Base-by-base conservation (phyloP, 352 stramenopile species). In the Globisporangium carolinianum region DNA sequence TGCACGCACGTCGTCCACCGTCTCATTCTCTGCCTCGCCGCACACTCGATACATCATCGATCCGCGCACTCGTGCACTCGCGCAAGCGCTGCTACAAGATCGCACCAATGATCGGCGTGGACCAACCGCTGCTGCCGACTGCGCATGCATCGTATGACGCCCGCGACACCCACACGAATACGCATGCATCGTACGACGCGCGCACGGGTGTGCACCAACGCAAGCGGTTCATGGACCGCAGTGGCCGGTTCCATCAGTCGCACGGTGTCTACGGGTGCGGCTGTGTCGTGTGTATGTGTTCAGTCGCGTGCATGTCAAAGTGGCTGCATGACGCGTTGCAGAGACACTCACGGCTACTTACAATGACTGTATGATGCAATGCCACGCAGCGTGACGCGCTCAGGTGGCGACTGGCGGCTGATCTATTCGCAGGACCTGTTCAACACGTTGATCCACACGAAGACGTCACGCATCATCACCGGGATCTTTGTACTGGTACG, bases 391-490 rank as follows among this genome's bases (percentile, higher is more conserved):
- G 54, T 65, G 87, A 72, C 53, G 52, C 80, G 84, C 39, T 79
- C 75, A 46, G 82, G 84, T 7, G 84, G 84, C 12, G 76, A 94
- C 52, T 94, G 84, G 84, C 78, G 82, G 17, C 71, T 77, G 61
- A 87, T 91, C 62, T 94, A 94, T 71, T 89, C 71, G 63, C 73
- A 94, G 35, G 84, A 94, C 60, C 67, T 86, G 37, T 94, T 92
- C 75, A 84, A 94, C 68, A 92, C 85, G 46, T 69, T 94, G 35
- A 89, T 94, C 63, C 89, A 94, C 71, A 94, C 85, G 42, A 75
- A 77, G 63, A 92, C 85, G 35, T 89, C 76, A 54, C 75, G 77
- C 51, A 91, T 94, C 50, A 71, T 92, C 56, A 77, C 69, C 53
- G 84, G 82, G 36, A 87, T 94, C 60, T 91, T 92, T 63, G 47